Base-by-base conservation (phyloP, 202 grass and related monocot species). In the Digitaria exilis region DNA sequence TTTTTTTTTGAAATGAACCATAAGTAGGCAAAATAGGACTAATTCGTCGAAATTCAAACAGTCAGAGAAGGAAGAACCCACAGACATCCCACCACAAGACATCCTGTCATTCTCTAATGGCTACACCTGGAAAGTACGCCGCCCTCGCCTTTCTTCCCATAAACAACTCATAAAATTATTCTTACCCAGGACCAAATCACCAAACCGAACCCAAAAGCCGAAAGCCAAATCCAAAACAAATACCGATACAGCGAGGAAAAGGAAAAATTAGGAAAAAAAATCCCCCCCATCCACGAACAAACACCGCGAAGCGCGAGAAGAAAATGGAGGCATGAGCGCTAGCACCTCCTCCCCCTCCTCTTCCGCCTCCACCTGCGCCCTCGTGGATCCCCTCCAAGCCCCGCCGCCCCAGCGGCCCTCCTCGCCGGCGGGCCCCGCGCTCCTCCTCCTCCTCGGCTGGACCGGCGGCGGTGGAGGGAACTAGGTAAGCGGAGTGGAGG, bases 191-290 rank as follows among this genome's bases (percentile, higher is more conserved):
- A 81, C 77, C 78, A 85, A 81, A 82, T 76, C 82, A 65, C 65
- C 48, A 7, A 65, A 65, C 78, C 69, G 6, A 81, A 80, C 13
- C 81, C 29, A 37, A 65, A 83, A 34, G 78, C 78, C 70, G 57
- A 80, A 80, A 78, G 74, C 67, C 73, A 86, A 90, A 79, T 34
- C 79, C 43, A 62, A 90, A 83, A 80, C 84, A 84, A 87, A 75
- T 63, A 84, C 88, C 84, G 69, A 43, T 41, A 76, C 62, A 76
- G 82, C 42, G 15, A 74, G 50, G 48, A 28, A 48, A 51, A 2
- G 5, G 12, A 8, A 62, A 63, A 37, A 19, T 17, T 15, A 1
- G 25, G 10, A n/a, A n/a, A n/a, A 14, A 32, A 34, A 32, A 9
- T 7, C 3, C 41, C 31, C 65, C 45, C 28, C 7, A 13, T 66